These are phyloP conservation scores for Suhomyces kilbournensis DNA, from an alignment of 805 yeast species.

Conservation along the genomic window DNA sequence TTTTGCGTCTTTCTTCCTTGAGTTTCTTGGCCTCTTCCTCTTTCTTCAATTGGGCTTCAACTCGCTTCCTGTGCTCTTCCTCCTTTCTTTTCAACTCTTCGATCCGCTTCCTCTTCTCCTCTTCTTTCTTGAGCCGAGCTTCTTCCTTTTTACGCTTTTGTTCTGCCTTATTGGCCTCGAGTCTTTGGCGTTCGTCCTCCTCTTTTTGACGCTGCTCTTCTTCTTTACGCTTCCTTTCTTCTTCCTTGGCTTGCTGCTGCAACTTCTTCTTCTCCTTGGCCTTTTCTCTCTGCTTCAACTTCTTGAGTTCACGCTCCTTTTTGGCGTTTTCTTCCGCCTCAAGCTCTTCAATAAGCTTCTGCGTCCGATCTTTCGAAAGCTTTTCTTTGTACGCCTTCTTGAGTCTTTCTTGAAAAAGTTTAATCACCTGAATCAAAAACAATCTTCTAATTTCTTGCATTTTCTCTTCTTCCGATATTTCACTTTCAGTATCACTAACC, in stretches of 20 bases:
- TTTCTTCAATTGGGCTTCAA: slow-evolving; percentile 27
- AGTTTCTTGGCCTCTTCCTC: slow-evolving; percentile 25
- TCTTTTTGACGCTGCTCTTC: slow-evolving; percentile 44
- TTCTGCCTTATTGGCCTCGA: slow-evolving; percentile 35
- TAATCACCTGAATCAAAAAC: slow-evolving; percentile 76
- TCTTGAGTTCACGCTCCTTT: slow-evolving; percentile 64
- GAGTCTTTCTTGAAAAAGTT: slow-evolving; percentile 70
- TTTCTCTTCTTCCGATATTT: slow-evolving; percentile 53
- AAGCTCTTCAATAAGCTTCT: slow-evolving; percentile 60
- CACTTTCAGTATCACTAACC: slow-evolving; percentile 32
- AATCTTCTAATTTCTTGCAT: slow-evolving; percentile 76
- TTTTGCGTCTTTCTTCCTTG: slow-evolving; percentile 25
- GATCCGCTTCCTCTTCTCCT: slow-evolving; percentile 46
- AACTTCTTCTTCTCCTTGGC: slow-evolving; percentile 66
- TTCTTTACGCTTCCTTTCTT: slow-evolving; percentile 54
- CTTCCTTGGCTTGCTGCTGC: slow-evolving; percentile 61
- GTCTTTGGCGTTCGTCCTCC: slow-evolving; percentile 28
- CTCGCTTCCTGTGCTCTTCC: slow-evolving; percentile 29
- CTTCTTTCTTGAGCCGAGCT: slow-evolving; percentile 38
- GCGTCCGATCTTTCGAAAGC: slow-evolving; percentile 71
- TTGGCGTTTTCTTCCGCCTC: slow-evolving; percentile 67
- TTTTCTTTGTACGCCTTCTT: slow-evolving; percentile 75
- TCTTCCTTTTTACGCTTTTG: slow-evolving; percentile 41
- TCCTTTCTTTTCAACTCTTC: slow-evolving; percentile 34
- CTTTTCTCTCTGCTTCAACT: slow-evolving; percentile 62